These are phyloP conservation scores for Schizochytrium sp. DNA, from an alignment of 108 stramenopile species.

Conservation along the genomic window DNA sequence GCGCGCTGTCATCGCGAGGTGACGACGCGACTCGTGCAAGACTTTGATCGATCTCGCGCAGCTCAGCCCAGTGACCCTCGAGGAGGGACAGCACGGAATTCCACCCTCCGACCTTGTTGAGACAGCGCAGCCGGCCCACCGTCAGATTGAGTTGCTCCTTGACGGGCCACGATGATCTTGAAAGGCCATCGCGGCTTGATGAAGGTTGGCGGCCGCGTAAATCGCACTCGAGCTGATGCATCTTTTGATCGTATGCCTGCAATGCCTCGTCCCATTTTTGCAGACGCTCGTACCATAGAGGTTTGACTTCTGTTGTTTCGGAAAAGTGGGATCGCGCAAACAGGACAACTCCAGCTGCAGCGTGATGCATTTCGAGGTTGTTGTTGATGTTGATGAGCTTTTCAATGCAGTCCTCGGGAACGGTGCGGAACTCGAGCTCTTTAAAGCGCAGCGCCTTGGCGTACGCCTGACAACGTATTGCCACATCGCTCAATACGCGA, in stretches of 20 bases:
- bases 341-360: conserved; percentile 85
- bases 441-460: conserved; percentile 90
- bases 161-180: not conserved
- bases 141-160: not conserved
- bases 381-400: conserved; percentile 92
- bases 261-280: conserved; percentile 8
- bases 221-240: not conserved
- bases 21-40: not conserved
- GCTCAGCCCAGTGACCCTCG: not conserved
- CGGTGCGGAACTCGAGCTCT: conserved; percentile 64
- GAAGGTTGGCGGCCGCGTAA: too few species aligned
- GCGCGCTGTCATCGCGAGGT: too few species aligned
- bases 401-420: conserved; percentile 49
- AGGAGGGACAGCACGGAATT: not conserved
- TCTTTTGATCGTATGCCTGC: not conserved
- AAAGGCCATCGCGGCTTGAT: not conserved
- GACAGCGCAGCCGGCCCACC: not conserved
- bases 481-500: conserved; percentile 73
- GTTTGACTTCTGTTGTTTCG: not conserved
- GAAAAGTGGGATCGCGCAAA: conserved; percentile 47
- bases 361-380: conserved; percentile 87
- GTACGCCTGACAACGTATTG: conserved; percentile 87
- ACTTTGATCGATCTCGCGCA: not conserved
- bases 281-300: not conserved
- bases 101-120: conserved; percentile 8